Base-by-base conservation (phyloP, 345 rosid species). In the Brassica carinata region DNA sequence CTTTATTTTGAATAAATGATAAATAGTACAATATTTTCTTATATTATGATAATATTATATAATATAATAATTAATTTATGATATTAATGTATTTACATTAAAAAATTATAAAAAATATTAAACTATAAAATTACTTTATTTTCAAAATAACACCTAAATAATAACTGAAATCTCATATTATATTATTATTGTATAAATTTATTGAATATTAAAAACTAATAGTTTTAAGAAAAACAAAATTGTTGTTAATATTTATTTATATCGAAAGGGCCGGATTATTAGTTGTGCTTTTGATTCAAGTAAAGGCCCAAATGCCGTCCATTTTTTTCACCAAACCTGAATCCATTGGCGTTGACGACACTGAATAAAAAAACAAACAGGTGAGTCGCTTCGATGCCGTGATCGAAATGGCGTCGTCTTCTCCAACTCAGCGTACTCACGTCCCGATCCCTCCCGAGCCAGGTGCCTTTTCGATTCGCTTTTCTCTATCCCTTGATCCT, bases 321-420 rank as follows among this genome's bases (percentile, higher is more conserved):
- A 1, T 15, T 38, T 13, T 15, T 38, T 13, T 5, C 10, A 75
- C 51, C 8, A 75, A 75, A 75, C 77, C 19, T 53, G 78, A 74
- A 19, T 73, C 69, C 0, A 18, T 18, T 7, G n/a, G 58, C 18
- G 61, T 55, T 55, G 43, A 74, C 71, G 71, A 67, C 67, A 26
- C 17, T 76, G 9, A 55, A 55, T 77, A 51, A 14, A n/a, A 51
- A 51, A 51, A n/a, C 7, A 51, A 51, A n/a, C 7, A 14, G 4
- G 75, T 8, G 75, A 77, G 75, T 59, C 27, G 63, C 70, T 77
- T 62, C 81, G 53, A 70, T 51, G 55, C 36, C 19, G 23, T 77
- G 81, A 77, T 77, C 81, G 75, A 70, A 48, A 64, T 77, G 96
- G 92, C 88, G 40, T 86, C 92, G 72, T 84, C 88, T 80, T 82